These are phyloP conservation scores for Rutstroemia sp. DNA, from an alignment of 2,329 filamentous ascomycete genomes.

Conservation along the genomic window DNA sequence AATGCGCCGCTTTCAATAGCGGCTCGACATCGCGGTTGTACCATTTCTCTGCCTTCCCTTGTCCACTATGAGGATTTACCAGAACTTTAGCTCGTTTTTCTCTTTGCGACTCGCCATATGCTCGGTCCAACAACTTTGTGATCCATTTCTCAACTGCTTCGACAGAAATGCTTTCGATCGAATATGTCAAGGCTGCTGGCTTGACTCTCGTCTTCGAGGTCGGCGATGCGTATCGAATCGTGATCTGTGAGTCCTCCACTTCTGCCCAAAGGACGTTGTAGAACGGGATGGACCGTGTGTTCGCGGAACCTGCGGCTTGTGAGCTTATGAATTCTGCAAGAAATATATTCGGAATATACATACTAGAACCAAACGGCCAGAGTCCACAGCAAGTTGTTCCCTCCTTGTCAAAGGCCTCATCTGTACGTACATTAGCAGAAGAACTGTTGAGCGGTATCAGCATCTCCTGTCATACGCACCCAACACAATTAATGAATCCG, in stretches of 20 bases:
- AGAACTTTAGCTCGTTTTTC: slow-evolving; percentile 78
- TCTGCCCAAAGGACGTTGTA: slow-evolving; percentile 83
- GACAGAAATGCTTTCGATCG: slow-evolving; percentile 34
- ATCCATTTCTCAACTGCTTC: slow-evolving; percentile 44
- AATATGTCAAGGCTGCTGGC: slow-evolving; percentile 54
- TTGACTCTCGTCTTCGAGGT: slow-evolving; percentile 52
- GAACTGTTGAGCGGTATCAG: not conserved
- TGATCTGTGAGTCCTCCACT: slow-evolving; percentile 47
- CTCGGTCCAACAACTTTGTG: slow-evolving; percentile 53
- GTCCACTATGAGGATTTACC: slow-evolving; percentile 85
- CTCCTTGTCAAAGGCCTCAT: slow-evolving; percentile 44
- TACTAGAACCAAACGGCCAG: slow-evolving; percentile 37
- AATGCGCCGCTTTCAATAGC: slow-evolving; percentile 73
- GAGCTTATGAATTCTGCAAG: not conserved
- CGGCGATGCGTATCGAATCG: slow-evolving; percentile 64
- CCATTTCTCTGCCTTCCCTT: slow-evolving; percentile 64
- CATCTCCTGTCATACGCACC: slow-evolving; percentile 34
- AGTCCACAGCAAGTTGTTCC: slow-evolving; percentile 49
- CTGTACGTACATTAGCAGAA: slow-evolving; percentile 27
- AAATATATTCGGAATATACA: slow-evolving; percentile 5
- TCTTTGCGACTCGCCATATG: slow-evolving; percentile 63
- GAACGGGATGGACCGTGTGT: slow-evolving; percentile 55
- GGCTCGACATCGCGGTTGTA: slow-evolving; percentile 73
- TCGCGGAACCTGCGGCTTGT: slow-evolving; percentile 23
- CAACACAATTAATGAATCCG: slow-evolving; percentile 51